Conservation (phyloP, 31 red algal genomes). For the Bonnemaisonia californica region DNA sequence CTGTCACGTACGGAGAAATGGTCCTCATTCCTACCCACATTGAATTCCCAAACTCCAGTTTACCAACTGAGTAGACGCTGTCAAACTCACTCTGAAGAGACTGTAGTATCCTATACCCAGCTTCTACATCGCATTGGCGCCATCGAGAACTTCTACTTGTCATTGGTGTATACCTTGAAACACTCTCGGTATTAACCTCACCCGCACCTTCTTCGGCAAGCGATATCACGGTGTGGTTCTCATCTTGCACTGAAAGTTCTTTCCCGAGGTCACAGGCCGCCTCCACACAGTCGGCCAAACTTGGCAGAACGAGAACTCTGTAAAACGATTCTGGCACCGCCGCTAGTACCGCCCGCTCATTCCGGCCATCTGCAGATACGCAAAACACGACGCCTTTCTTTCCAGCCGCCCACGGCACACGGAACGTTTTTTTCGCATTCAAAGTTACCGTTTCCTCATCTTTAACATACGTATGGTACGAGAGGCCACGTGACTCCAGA, state of each 20-base stretch:
- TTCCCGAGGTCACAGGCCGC: neutral
- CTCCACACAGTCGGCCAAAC: neutral
- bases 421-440: no score
- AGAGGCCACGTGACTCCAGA: neutral
- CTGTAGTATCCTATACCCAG: no score
- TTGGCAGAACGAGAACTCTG: slow-evolving; percentile 2
- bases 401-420: no score
- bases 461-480: neutral
- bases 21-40: neutral
- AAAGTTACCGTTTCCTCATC: no score
- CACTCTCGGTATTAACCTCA: no score
- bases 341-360: neutral
- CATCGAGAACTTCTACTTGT: no score
- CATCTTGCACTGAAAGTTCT: no score
- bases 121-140: no score
- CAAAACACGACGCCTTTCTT: no score
- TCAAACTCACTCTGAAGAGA: slow-evolving; percentile 1
- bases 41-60: slow-evolving; percentile 3
- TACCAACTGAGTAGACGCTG: slow-evolving; percentile 10
- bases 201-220: no score
- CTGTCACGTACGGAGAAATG: neutral
- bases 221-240: no score
- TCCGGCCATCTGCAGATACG: slow-evolving; percentile 4
- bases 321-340: slow-evolving; percentile 14
- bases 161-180: no score